These are phyloP conservation scores for Globisporangium cystogenes DNA, from an alignment of 352 stramenopile genomes.

Conservation along the genomic window DNA sequence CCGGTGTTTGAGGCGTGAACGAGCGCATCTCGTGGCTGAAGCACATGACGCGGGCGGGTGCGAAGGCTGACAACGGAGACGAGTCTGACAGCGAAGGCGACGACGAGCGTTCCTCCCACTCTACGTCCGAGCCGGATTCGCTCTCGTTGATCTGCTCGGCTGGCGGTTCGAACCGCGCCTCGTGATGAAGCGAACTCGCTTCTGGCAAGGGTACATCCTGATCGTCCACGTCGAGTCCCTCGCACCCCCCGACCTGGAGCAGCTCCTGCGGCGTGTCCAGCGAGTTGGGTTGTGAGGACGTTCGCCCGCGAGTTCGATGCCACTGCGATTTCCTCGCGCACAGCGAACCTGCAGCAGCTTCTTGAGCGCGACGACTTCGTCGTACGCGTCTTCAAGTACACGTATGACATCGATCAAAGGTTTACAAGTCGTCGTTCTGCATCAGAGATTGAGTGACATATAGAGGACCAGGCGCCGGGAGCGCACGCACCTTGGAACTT, in stretches of 20 bases:
- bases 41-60: slow-evolving; percentile 6
- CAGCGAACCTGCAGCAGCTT: slow-evolving; percentile 32
- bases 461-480: not conserved
- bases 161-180: not conserved
- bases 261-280: not conserved
- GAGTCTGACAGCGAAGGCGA: not conserved
- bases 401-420: not conserved
- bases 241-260: slow-evolving; percentile 3
- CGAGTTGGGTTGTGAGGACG: not conserved
- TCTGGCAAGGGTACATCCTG: not conserved
- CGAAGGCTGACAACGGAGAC: not conserved
- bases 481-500: slow-evolving; percentile 29
- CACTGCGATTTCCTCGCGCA: not conserved
- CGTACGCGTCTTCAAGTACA: slow-evolving; percentile 28
- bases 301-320: not conserved
- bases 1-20: slow-evolving; percentile 4
- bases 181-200: not conserved
- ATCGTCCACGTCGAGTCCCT: not conserved
- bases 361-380: slow-evolving; percentile 58
- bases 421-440: no score
- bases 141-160: not conserved
- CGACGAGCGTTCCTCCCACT: not conserved
- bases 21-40: slow-evolving; percentile 15
- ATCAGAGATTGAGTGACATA: not conserved
- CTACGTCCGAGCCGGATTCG: not conserved